phyloP scores from a whole-genome alignment of 2,329 filamentous ascomycete species.

The Helotiales sp. region DNA sequence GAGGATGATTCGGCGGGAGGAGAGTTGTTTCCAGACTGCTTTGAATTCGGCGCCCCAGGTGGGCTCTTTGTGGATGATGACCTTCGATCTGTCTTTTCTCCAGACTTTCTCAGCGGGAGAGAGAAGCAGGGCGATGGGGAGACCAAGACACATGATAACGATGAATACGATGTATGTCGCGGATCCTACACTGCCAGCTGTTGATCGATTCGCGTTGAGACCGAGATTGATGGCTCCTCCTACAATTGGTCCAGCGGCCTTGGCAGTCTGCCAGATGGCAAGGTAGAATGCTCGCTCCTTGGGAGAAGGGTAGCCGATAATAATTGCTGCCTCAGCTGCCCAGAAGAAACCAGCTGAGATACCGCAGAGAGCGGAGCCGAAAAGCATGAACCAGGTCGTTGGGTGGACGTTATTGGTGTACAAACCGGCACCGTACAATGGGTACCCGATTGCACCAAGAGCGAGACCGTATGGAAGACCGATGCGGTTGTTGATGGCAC shows the following conservation, averaged over 20 bases:
- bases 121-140: conserved; percentile 8
- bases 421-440: conserved; percentile 41
- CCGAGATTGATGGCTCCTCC: conserved; percentile 15
- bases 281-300: conserved; percentile 28
- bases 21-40: conserved; percentile 7
- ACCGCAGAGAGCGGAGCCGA: conserved; percentile 40
- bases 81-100: conserved; percentile 8
- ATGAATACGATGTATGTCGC: conserved; percentile 16
- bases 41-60: conserved; percentile 12
- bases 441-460: conserved; percentile 44
- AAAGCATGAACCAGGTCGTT: conserved; percentile 42
- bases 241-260: conserved; percentile 42
- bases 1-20: conserved; percentile 34
- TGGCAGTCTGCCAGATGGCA: conserved; percentile 42
- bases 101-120: conserved; percentile 11
- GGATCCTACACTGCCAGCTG: conserved; percentile 12
- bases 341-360: conserved; percentile 44
- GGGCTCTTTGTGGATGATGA: conserved; percentile 6
- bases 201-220: conserved; percentile 10
- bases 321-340: conserved; percentile 42
- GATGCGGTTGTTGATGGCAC: conserved; percentile 40
- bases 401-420: conserved; percentile 41
- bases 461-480: conserved; percentile 41
- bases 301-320: conserved; percentile 40
- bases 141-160: conserved; percentile 15